Evolutionary conservation across 768 basidiomycete species (phyloP).

Genomic region (Boletales sp.): DNA sequence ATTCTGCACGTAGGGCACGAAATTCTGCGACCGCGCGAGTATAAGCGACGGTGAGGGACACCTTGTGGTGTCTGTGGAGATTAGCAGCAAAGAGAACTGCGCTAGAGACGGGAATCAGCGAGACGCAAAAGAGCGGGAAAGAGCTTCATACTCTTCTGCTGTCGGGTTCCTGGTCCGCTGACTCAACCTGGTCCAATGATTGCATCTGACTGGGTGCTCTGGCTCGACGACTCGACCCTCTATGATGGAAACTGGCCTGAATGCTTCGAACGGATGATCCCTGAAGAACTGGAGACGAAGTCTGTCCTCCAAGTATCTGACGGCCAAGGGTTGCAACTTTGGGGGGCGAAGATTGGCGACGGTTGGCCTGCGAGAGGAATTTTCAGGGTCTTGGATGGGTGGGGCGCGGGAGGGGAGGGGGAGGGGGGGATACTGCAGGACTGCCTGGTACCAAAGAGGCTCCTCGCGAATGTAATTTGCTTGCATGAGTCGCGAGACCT

Average conservation of each 20-base stretch:
- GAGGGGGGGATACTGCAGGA: slow-evolving; percentile 84
- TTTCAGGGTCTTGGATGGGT: slow-evolving; percentile 44
- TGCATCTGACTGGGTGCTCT: slow-evolving; percentile 54
- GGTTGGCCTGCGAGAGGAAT: slow-evolving; percentile 20
- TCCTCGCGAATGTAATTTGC: slow-evolving; percentile 57
- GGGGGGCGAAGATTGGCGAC: slow-evolving; percentile 30
- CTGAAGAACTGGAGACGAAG: slow-evolving; percentile 88
- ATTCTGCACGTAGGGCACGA: slow-evolving; percentile 81
- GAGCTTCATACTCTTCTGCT: slow-evolving; percentile 78
- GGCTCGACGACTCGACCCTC: slow-evolving; percentile 62
- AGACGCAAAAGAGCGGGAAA: background rate
- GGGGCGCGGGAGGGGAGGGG: slow-evolving; percentile 76
- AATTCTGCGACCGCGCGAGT: slow-evolving; percentile 77
- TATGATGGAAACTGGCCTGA: slow-evolving; percentile 72
- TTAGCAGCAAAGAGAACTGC: slow-evolving; percentile 77
- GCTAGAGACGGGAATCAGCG: slow-evolving; percentile 40
- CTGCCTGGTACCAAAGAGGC: slow-evolving; percentile 83
- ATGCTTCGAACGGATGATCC: slow-evolving; percentile 96
- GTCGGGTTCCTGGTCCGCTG: slow-evolving; percentile 82
- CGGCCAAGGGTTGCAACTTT: slow-evolving; percentile 48
- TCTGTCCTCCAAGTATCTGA: slow-evolving; percentile 81
- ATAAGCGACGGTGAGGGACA: slow-evolving; percentile 79
- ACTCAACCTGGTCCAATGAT: slow-evolving; percentile 71
- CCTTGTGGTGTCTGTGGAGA: slow-evolving; percentile 59
- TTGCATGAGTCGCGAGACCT: slow-evolving; percentile 76